Conservation (phyloP, 2,329 filamentous ascomycete genomes). For the Paraconiothyrium sp. region DNA sequence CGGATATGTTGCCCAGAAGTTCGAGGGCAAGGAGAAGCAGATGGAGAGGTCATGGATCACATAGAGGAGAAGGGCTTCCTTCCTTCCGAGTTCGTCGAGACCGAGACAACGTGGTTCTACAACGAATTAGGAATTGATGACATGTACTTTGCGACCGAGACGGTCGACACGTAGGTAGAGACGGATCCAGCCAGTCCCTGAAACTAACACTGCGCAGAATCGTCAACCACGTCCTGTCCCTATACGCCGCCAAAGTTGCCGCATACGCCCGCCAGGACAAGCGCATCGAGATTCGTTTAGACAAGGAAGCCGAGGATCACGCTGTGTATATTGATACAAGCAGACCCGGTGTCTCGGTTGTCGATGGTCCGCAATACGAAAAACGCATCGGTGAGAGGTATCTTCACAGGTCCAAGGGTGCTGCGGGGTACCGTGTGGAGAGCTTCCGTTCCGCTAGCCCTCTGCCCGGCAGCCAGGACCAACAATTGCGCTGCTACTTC, state of each 20-base stretch:
- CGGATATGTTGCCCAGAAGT: conserved; percentile 93
- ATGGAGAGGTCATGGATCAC: conserved; percentile 84
- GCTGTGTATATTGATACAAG: conserved; percentile 99
- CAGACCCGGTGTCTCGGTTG: conserved; percentile 80
- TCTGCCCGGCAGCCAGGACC: conserved; percentile 77
- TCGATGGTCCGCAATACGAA: conserved; percentile 89
- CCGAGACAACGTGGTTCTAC: conserved; percentile 96
- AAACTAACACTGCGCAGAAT: conserved; percentile 61
- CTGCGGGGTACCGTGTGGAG: conserved; percentile 88
- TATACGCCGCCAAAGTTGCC: conserved; percentile 96
- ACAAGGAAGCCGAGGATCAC: conserved; percentile 94
- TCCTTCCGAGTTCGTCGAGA: conserved; percentile 80
- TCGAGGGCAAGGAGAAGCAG: conserved; percentile 90
- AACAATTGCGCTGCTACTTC: conserved; percentile 95
- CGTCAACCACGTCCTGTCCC: conserved; percentile 91
- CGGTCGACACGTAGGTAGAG: conserved; percentile 68
- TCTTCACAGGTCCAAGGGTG: conserved; percentile 77
- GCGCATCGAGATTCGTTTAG: conserved; percentile 89
- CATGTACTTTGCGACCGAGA: conserved; percentile 96
- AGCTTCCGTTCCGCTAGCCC: conserved; percentile 92
- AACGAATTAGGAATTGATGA: conserved; percentile 97
- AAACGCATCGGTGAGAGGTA: conserved; percentile 95
- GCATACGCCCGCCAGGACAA: conserved; percentile 94
- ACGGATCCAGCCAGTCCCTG: background rate
- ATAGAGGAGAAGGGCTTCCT: conserved; percentile 86